These are phyloP conservation scores for Rhazya stricta DNA, from an alignment of 257 asterid species.

Conservation along the genomic window DNA sequence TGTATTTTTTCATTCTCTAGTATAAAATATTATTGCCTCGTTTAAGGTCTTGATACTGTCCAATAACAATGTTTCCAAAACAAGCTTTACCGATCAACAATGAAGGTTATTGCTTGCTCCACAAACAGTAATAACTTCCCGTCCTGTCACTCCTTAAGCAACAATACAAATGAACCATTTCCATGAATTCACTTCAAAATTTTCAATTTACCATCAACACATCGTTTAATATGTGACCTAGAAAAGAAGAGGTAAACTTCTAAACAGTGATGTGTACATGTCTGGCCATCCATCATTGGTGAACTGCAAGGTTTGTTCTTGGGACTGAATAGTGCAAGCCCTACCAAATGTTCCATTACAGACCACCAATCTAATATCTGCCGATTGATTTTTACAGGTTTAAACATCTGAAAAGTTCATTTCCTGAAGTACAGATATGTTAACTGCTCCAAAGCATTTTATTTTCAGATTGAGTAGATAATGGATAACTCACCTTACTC, in stretches of 20 bases:
- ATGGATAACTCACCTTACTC: not conserved
- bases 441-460: not conserved
- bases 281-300: not conserved
- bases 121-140: slow-evolving; percentile 3
- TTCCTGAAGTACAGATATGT: not conserved
- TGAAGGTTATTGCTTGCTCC: not conserved
- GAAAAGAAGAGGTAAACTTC: no score
- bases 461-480: not conserved
- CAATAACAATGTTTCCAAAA: not conserved
- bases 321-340: not conserved
- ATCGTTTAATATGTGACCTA: not conserved
- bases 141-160: not conserved
- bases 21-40: not conserved
- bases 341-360: not conserved
- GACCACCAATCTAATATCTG: not conserved
- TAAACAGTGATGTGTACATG: not conserved
- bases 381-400: not conserved
- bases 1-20: not conserved
- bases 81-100: not conserved
- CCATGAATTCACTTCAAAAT: not conserved
- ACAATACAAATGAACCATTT: not conserved
- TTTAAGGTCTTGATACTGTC: not conserved
- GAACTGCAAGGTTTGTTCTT: not conserved
- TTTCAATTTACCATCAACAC: not conserved
- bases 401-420: not conserved